Evolutionary conservation across 2,329 filamentous ascomycete genomes (phyloP), one percentile per base, ranked within the genome.

Genomic region (Cryphonectria carpinicola): DNA sequence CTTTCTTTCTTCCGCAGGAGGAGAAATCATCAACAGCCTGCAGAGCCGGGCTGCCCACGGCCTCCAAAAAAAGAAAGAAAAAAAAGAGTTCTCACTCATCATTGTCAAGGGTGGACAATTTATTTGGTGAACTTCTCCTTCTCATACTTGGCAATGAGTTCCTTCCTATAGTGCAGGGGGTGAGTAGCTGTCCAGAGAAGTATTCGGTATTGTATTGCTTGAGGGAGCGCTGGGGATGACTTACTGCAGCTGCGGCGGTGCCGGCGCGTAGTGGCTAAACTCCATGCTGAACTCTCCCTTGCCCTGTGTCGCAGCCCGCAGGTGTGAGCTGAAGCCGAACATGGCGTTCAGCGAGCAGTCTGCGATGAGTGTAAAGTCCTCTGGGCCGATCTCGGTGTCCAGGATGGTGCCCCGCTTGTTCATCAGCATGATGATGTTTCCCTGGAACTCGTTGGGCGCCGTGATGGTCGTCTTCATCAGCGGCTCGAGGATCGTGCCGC

Each of bases 261-360:
- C 94, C 66, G 94, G 87, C 67, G 93, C 90, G 78, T 99, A 99
- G 84, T 98, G 96, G 81, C 93, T 96, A 79, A 99, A 99, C 83
- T 99, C 96, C 96, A 99, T 98, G 77, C 89, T 92, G 80, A 98
- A 99, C 84, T 99, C 96, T 77, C 96, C 96, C 87, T 99, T 99
- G 73, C 96, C 96, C 84, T 99, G 96, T 2, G 95, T 98, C 32
- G 95, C 93, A 19, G 96, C 96, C 76, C 96, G 89, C 75, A 99
- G 83, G 82, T 97, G 93, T 58, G 91, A 93, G 78, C 91, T 95
- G 84, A 99, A 98, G 74, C 96, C 96, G 80, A 99, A 99, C 96
- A 99, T 99, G 80, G 92, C 90, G 81, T 98, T 97, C 80, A 99
- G 83, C 80, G 92, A 95, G 85, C 94, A 97, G 83, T 98, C 96